Base-by-base conservation (phyloP, 352 stramenopile species). In the Phytophthora boehmeriae region DNA sequence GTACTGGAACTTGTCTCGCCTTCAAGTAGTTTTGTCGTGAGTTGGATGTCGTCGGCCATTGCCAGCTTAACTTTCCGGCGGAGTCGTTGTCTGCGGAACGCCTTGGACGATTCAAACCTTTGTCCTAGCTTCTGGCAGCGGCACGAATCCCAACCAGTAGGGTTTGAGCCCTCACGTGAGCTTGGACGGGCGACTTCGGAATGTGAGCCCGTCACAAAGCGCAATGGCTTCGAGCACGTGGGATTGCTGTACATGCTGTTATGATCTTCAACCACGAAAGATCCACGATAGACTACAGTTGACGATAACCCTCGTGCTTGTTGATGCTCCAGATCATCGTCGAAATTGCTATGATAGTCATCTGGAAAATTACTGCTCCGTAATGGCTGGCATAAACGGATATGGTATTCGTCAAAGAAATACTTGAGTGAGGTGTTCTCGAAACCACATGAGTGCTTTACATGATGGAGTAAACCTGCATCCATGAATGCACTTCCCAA, bases 401-500 rank as follows among this genome's bases (percentile, higher is more conserved):
- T 73, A 28, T 66, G 69, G 16, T 73, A 63, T 19, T 76, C 69
- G 20, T 84, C 75, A 23, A 86, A 76, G 44, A 77, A 86, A 34
- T 71, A 83, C 35, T 64, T 66, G 13, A 60, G 34, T 1, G 49
- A 30, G 13, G 50, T 52, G 35, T 65, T 75, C 54, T 80, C 73
- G 39, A 80, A 82, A 8, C 59, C 34, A 16, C 45, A 59, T 1
- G 66, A 35, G 46, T 88, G 78, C 47, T 76, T 81, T 6, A 53
- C 49, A 57, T 88, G 71, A 41, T 88, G 78, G 41, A 88, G 43
- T 5, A 78, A 54, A 0, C 76, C 74, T 13, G 77, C 68, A 36
- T 83, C 76, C 75, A 86, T 77, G 23, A 76, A 65, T 16, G 75
- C 68, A 48, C 73, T 82, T 6, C 78, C 76, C 16, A 86, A 17